phyloP scores from a whole-genome alignment of 192 early-diverging fungal genomes.

The Backusella tarrabulga region DNA sequence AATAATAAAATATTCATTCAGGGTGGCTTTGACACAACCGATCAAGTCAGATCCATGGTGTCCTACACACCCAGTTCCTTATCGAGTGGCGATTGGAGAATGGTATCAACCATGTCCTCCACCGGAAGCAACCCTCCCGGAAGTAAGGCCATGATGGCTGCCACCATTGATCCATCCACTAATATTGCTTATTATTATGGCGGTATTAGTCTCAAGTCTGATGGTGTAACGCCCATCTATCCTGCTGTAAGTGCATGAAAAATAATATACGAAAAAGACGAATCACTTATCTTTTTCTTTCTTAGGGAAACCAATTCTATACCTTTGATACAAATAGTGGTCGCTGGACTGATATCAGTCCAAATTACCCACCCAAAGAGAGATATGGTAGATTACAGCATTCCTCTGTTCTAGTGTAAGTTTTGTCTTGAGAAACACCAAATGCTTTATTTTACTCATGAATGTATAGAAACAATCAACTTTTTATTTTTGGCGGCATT shows the following conservation, averaged over 20 bases:
- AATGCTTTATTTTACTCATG: neutral
- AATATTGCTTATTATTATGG: conserved; percentile 12
- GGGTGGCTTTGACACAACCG: neutral
- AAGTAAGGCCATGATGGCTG: neutral
- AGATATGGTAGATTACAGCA: conserved; percentile 8
- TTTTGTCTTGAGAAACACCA: neutral
- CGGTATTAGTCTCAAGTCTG: neutral
- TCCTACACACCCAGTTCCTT: neutral
- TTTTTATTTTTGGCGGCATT: conserved; percentile 17
- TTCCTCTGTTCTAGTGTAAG: conserved; percentile 1
- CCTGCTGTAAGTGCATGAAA: neutral
- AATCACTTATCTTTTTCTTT: neutral
- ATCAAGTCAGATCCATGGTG: neutral
- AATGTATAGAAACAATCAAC: conserved; percentile 14
- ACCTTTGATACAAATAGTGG: neutral
- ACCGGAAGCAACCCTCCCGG: neutral
- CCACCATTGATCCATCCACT: neutral
- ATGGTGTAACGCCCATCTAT: neutral
- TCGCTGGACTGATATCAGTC: neutral
- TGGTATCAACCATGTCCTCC: neutral
- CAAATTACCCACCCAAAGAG: neutral
- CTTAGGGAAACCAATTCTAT: conserved; percentile 2
- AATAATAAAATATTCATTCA: neutral
- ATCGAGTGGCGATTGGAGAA: neutral
- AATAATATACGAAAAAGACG: neutral